Base-by-base conservation (phyloP, 495 filamentous ascomycete genomes). In the Aspergillus carlsbadensis region DNA sequence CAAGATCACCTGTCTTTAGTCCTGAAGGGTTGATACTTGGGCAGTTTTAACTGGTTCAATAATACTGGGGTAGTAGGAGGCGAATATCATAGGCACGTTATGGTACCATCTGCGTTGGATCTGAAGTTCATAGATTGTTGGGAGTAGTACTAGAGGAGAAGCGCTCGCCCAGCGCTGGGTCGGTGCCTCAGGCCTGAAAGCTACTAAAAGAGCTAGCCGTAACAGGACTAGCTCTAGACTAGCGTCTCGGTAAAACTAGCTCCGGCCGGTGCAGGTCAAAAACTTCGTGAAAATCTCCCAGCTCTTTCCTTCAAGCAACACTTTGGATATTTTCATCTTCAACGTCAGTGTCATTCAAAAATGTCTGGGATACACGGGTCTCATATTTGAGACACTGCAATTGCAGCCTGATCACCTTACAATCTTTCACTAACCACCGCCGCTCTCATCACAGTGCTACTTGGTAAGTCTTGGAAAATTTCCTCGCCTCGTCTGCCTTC, bases 181-280 rank as follows among this genome's bases (percentile, higher is more conserved):
- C n/a, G n/a, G n/a, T n/a, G n/a, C n/a, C n/a, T n/a, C n/a, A n/a
- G n/a, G n/a, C n/a, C n/a, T n/a, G n/a, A n/a, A n/a, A n/a, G n/a
- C n/a, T n/a, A n/a, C n/a, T n/a, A n/a, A n/a, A 2, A 15, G 3
- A 1, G 20, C 37, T 52, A 52, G 15, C 6, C 36, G 36, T 33
- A 47, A 36, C 37, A 8, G 6, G 17, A 18, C 24, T 33, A 49
- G 55, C 36, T 55, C 39, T 34, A 58, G 54, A 59, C 47, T 50
- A 57, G 50, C 31, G 43, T 24, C 53, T 62, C 59, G 63, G 59
- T 62, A 62, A 62, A 60, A 53, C 59, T 61, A 59, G 62, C 57
- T 56, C 60, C 60, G 56, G 13, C 41, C 10, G 37, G 36, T 57
- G 56, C 58, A 42, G 54, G 61, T 64, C 47, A 67, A 67, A 66